Base-by-base conservation (phyloP, 2,329 filamentous ascomycete genomes). In the Bipolaris bicolor region DNA sequence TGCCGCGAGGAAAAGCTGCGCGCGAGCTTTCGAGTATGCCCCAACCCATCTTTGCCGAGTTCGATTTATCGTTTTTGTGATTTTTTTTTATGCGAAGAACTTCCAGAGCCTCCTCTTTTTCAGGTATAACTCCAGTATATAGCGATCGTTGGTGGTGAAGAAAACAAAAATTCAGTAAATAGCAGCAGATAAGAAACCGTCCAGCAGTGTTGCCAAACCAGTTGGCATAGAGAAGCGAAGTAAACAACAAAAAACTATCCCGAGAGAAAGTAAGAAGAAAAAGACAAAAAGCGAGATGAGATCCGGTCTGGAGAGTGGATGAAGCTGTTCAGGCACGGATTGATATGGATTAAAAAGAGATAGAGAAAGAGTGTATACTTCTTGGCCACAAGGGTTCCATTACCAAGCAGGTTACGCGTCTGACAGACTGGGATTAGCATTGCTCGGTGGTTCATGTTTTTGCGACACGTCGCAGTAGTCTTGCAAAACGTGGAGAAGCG, bases 141-240 rank as follows among this genome's bases (percentile, higher is more conserved):
- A 29, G 16, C 18, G 41, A 53, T 36, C 18, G 43, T n/a, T 40
- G 16, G 13, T 3, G 22, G 22, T 11, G 5, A 31, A 16, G 6
- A 20, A 31, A 31, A 13, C 3, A 20, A 31, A 22, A 3, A 22
- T 36, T 24, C 34, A 34, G 13, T 9, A 18, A 22, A 31, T 20
- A 46, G 9, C n/a, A 29, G 43, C 7, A 20, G 9, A 7, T n/a
- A 16, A 49, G 50, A 62, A 36, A 50, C 59, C 34, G 59, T 39
- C 59, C 59, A 56, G 59, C 56, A 59, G 59, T 59, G 22, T 16
- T 36, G 49, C 46, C 56, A 45, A 57, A 40, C 46, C 52, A 59
- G 56, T 34, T 49, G 52, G 57, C 52, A 31, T 31, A 34, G 54
- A 36, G 51, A 55, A 58, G 20, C 10, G 46, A 62, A 58, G 26